Conservation (phyloP, 306 rosid species). For the Abrus precatorius region DNA sequence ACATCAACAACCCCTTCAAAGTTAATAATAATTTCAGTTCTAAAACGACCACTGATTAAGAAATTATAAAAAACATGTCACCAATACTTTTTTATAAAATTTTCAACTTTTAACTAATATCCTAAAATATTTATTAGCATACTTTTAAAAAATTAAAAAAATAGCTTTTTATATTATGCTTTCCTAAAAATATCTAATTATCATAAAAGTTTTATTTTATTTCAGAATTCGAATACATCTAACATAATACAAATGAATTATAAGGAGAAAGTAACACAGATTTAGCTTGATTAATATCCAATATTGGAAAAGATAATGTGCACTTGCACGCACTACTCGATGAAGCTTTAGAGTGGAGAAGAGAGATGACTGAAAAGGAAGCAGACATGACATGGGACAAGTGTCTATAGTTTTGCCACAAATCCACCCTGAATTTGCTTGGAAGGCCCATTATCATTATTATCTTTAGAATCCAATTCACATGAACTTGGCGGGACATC, state of each 20-base stretch:
- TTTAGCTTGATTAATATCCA: not conserved
- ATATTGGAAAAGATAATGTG: not conserved
- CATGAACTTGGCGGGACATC: slow-evolving; percentile 74
- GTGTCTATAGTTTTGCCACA: slow-evolving; percentile 58
- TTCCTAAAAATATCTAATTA: not conserved
- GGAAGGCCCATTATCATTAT: slow-evolving; percentile 42
- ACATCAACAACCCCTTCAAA: too few relatives aligned
- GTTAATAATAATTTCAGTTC: too few relatives aligned
- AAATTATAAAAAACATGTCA: too few relatives aligned
- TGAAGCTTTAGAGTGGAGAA: not conserved
- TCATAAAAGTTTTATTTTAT: too few relatives aligned
- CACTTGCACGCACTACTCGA: not conserved
- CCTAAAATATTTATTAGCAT: too few relatives aligned
- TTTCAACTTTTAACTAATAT: too few relatives aligned
- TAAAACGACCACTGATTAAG: too few relatives aligned
- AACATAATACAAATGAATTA: not conserved
- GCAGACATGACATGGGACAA: not conserved
- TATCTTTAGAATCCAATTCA: slow-evolving; percentile 63
- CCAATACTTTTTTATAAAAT: too few relatives aligned
- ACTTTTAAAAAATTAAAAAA: too few relatives aligned
- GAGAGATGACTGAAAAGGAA: not conserved
- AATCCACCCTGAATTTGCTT: slow-evolving; percentile 54
- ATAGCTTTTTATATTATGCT: not conserved
- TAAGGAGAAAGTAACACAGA: not conserved
- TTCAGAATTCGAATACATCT: not conserved